Conservation (phyloP, 2,329 filamentous ascomycete genomes). For the Fusarium verticillioides region DNA sequence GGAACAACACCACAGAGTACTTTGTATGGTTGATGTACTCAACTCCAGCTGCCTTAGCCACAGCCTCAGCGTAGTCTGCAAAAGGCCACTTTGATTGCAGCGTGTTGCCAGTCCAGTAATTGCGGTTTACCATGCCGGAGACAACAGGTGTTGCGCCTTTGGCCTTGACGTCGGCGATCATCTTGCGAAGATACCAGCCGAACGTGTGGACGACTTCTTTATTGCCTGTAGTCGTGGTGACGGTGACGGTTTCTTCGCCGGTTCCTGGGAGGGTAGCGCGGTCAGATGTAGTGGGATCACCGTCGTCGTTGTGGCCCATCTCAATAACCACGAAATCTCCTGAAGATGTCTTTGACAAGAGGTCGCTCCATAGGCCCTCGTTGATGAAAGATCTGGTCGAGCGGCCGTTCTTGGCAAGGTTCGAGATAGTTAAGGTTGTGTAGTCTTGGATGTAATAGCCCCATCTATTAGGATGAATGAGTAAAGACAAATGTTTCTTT, state of each 20-base stretch:
- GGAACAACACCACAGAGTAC: background rate
- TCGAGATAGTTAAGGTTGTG: accelerated
- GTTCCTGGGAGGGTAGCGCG: background rate
- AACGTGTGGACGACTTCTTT: background rate
- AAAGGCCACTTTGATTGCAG: accelerated
- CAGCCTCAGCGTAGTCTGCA: background rate
- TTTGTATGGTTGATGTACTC: background rate
- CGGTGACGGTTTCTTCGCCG: background rate
- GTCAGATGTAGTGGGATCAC: background rate
- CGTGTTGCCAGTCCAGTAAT: background rate
- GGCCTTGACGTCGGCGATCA: background rate
- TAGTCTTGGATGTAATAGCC: background rate
- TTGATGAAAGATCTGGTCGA: background rate
- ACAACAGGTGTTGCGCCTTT: background rate
- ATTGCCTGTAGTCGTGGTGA: background rate
- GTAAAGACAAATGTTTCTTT: accelerated
- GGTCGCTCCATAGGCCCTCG: background rate
- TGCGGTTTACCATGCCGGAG: background rate
- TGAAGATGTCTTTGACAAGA: background rate
- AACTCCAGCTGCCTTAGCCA: background rate
- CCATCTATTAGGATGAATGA: background rate
- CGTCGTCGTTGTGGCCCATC: background rate
- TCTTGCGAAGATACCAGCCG: background rate
- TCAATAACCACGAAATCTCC: background rate
- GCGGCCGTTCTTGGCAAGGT: background rate